Percentiles rank a stretch among this genome's conserved stretches.
These are phyloP conservation scores for Myriosclerotinia curreyana DNA, from an alignment of 2,329 filamentous ascomycete genomes.

Conservation along the genomic window DNA sequence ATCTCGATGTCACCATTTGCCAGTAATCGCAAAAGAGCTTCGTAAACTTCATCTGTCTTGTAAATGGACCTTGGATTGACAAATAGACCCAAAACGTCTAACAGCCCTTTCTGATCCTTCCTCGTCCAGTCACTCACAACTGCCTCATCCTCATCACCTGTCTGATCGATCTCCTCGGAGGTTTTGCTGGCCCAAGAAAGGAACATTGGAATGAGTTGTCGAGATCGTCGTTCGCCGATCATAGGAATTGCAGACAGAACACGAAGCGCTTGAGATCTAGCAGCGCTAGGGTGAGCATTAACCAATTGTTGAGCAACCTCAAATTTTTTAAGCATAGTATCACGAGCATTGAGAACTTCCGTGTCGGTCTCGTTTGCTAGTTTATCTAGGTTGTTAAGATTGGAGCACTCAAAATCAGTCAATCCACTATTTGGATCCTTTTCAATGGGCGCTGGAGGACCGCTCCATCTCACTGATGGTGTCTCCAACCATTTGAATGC, in stretches of 20 bases:
- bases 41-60: conserved; percentile 71
- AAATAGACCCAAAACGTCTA: conserved; percentile 81
- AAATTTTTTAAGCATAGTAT: conserved; percentile 62
- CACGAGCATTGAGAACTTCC: conserved; percentile 51
- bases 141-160: conserved; percentile 33
- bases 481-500: conserved; percentile 75
- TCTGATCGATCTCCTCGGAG: conserved; percentile 39
- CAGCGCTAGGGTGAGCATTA: conserved; percentile 51
- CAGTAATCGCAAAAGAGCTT: conserved; percentile 70
- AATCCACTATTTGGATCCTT: conserved; percentile 44
- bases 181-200: conserved; percentile 69
- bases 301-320: conserved; percentile 59
- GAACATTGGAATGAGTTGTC: conserved; percentile 80
- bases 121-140: conserved; percentile 60
- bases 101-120: conserved; percentile 78
- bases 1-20: conserved; percentile 88
- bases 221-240: conserved; percentile 81
- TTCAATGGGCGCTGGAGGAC: conserved; percentile 42
- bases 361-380: conserved; percentile 52
- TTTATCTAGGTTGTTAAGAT: conserved; percentile 59
- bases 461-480: conserved; percentile 54
- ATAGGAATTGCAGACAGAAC: conserved; percentile 70
- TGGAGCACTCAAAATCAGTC: conserved; percentile 83
- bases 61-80: conserved; percentile 82
- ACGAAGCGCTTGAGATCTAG: conserved; percentile 74